phyloP scores from a whole-genome alignment of 2,329 filamentous ascomycete species.

The Aspergillus viridinutans region DNA sequence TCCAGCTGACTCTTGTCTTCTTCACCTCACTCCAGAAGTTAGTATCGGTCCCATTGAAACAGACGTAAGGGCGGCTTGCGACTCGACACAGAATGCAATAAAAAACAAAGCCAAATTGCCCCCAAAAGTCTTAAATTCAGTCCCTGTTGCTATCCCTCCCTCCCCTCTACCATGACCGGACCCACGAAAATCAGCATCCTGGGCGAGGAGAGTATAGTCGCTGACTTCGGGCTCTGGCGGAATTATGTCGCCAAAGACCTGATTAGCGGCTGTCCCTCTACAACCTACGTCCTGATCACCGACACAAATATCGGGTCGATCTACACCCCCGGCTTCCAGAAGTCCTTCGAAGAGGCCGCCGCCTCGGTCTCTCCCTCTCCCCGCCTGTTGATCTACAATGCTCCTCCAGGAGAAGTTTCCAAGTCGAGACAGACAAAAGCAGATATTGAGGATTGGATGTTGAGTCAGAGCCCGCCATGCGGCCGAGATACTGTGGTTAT shows the following conservation, averaged over 20 bases:
- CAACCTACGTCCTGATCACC: slow-evolving; percentile 93
- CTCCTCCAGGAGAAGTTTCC: slow-evolving; percentile 87
- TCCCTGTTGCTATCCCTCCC: slow-evolving; percentile 5
- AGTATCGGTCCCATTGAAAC: background rate
- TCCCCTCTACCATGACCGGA: slow-evolving; percentile 27
- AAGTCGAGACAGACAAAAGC: slow-evolving; percentile 93
- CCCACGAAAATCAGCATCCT: slow-evolving; percentile 72
- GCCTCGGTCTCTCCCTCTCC: slow-evolving; percentile 47
- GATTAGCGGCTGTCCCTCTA: slow-evolving; percentile 69
- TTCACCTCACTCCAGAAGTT: background rate
- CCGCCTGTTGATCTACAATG: slow-evolving; percentile 77
- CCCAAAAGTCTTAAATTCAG: slow-evolving; percentile 7
- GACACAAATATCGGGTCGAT: slow-evolving; percentile 83
- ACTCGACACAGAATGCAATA: slow-evolving; percentile 8
- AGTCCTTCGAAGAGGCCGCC: slow-evolving; percentile 55
- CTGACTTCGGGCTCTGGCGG: slow-evolving; percentile 88
- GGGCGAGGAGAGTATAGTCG: slow-evolving; percentile 82
- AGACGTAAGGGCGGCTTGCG: background rate
- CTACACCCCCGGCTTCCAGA: slow-evolving; percentile 75
- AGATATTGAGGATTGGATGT: slow-evolving; percentile 96
- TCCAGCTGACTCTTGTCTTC: background rate
- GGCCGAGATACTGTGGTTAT: slow-evolving; percentile 93
- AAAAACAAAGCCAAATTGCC: slow-evolving; percentile 4
- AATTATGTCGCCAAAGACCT: slow-evolving; percentile 78
- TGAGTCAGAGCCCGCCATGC: slow-evolving; percentile 74